phyloP scores from a whole-genome alignment of 768 basidiomycete species.

The Hortiboletus campestris region DNA sequence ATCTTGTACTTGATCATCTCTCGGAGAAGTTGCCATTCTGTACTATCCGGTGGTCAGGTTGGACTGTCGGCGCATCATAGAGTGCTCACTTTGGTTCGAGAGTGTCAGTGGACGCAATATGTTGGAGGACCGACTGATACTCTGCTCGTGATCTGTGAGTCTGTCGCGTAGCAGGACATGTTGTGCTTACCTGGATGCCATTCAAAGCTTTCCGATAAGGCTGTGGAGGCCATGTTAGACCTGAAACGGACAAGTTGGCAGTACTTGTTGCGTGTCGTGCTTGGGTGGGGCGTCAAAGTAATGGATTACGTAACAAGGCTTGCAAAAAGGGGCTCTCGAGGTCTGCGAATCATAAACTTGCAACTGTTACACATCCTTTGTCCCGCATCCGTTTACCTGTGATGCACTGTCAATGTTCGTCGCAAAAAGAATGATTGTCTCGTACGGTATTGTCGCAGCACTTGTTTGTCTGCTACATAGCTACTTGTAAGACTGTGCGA shows the following conservation, averaged over 20 bases:
- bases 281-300: background rate
- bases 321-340: no score
- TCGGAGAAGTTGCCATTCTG: constrained; percentile 69
- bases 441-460: no score
- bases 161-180: background rate
- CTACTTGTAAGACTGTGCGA: no score
- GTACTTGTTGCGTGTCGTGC: no score
- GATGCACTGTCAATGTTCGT: no score
- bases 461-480: no score
- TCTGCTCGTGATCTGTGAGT: constrained; percentile 38
- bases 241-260: background rate
- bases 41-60: constrained; percentile 37
- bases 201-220: constrained; percentile 35
- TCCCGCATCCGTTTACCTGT: no score
- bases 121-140: constrained; percentile 55
- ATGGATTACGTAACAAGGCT: no score
- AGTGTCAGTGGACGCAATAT: constrained; percentile 62
- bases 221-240: constrained; percentile 19
- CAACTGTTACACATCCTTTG: no score
- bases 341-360: no score
- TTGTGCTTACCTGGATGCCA: constrained; percentile 51
- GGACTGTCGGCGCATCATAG: constrained; percentile 1
- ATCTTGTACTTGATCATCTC: constrained; percentile 73
- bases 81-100: constrained; percentile 49
- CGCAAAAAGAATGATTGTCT: no score